A percentile compares a stretch with the other conserved stretches of the same genome.
phyloP scores from a whole-genome alignment of 2,329 filamentous ascomycete genomes.

The Microsporum audouinii region DNA sequence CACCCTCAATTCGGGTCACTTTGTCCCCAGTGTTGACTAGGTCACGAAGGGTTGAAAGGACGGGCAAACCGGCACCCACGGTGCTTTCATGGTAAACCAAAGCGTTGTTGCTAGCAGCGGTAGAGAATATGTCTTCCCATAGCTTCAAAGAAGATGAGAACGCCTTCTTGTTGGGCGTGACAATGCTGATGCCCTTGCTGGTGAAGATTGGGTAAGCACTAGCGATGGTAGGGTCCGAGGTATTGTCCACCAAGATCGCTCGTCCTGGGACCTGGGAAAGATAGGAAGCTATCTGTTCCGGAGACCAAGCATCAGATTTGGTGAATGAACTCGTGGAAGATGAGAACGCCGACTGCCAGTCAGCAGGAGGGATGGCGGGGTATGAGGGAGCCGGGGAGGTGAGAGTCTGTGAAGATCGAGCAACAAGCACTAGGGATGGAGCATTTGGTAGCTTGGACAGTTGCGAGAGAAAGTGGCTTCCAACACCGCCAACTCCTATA shows the following conservation, averaged over 20 bases:
- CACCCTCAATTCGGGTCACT: constrained; percentile 85
- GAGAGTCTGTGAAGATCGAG: constrained; percentile 72
- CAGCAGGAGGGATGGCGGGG: constrained; percentile 46
- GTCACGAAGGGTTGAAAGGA: constrained; percentile 87
- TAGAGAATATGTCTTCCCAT: constrained; percentile 77
- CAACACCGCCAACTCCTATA: constrained; percentile 80
- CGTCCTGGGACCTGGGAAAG: constrained; percentile 66
- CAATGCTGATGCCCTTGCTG: constrained; percentile 70
- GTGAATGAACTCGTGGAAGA: constrained; percentile 51
- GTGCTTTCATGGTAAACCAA: constrained; percentile 92
- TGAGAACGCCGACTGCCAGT: constrained; percentile 50
- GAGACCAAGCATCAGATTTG: constrained; percentile 40
- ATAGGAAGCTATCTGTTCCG: constrained; percentile 63
- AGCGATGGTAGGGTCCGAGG: constrained; percentile 77
- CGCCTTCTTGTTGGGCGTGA: constrained; percentile 97
- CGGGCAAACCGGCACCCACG: constrained; percentile 82
- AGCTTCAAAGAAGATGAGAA: constrained; percentile 72
- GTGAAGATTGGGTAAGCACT: constrained; percentile 72
- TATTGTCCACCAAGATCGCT: constrained; percentile 87
- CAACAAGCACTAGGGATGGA: constrained; percentile 70
- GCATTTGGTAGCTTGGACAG: constrained; percentile 58
- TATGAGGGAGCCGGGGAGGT: constrained; percentile 59
- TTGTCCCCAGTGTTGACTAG: constrained; percentile 88
- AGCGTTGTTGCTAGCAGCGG: constrained; percentile 52
- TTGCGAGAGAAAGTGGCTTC: constrained; percentile 79